These are phyloP conservation scores for Saccharomyces eubayanus DNA, from an alignment of 805 yeast genomes.

Conservation along the genomic window DNA sequence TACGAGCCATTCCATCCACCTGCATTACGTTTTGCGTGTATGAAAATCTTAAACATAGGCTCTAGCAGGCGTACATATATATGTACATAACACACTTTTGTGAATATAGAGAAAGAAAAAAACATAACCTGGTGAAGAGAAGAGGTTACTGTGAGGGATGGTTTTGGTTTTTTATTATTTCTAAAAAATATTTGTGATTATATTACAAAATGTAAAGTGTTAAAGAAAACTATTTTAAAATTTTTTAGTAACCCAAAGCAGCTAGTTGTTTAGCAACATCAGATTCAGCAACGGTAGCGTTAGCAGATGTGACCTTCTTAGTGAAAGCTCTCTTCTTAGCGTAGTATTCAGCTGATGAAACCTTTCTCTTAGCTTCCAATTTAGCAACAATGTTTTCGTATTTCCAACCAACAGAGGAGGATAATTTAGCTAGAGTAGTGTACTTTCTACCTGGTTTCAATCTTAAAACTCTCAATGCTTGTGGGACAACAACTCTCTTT, in stretches of 20 bases:
- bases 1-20: conserved; percentile 87
- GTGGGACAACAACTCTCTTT: conserved; percentile 99
- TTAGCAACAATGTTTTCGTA: conserved; percentile 96
- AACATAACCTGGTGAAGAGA: not conserved
- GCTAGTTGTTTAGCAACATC: conserved; percentile 91
- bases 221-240: not conserved
- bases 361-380: conserved; percentile 99
- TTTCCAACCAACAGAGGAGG: conserved; percentile 98
- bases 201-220: not conserved
- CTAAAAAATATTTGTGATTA: not conserved
- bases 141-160: not conserved
- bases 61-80: conserved; percentile 5
- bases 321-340: conserved; percentile 95
- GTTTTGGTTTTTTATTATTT: not conserved
- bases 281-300: conserved; percentile 78
- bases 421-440: conserved; percentile 96
- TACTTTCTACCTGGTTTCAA: conserved; percentile 99
- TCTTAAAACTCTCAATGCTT: conserved; percentile 97
- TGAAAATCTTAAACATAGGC: conserved; percentile 44
- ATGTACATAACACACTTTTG: not conserved
- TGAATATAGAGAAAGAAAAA: not conserved
- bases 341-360: conserved; percentile 97
- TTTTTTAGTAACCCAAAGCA: conserved; percentile 86
- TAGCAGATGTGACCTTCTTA: conserved; percentile 85
- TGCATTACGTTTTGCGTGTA: conserved; percentile 83